Conservation (phyloP, 2,329 filamentous ascomycete species). For the Apiospora sp. region DNA sequence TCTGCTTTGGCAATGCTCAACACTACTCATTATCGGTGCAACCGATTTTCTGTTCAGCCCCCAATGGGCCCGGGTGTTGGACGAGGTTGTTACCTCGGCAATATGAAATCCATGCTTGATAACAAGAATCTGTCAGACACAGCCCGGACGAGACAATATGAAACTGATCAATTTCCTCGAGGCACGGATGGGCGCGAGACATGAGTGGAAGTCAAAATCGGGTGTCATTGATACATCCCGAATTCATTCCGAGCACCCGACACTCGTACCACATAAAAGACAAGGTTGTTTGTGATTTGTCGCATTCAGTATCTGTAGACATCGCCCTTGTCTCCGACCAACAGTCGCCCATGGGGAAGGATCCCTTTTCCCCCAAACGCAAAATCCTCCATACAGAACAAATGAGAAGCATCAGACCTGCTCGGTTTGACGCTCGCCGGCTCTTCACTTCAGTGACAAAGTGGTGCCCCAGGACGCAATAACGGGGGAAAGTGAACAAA, state of each 20-base stretch:
- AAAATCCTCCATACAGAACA: background rate
- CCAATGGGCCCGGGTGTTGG: background rate
- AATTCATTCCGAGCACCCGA: background rate
- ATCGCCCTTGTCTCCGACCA: background rate
- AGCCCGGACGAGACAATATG: background rate
- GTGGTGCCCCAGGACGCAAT: background rate
- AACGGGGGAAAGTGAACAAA: background rate
- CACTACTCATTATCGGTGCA: background rate
- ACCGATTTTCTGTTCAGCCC: background rate
- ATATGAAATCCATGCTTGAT: background rate
- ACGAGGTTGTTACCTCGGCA: background rate
- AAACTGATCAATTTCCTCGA: background rate
- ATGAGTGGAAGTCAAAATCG: background rate
- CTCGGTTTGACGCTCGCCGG: background rate
- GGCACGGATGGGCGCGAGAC: background rate
- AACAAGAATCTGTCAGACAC: background rate
- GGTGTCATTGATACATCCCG: background rate
- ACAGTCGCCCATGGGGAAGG: background rate
- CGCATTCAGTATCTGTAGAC: conserved; percentile 8
- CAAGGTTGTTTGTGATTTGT: background rate
- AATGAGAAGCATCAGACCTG: conserved; percentile 12
- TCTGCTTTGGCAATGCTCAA: background rate
- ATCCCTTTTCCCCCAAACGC: background rate
- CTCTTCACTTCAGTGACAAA: background rate
- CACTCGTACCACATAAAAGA: background rate